Conservation (phyloP, 2,329 filamentous ascomycete species). For the Microascus cirrosus region DNA sequence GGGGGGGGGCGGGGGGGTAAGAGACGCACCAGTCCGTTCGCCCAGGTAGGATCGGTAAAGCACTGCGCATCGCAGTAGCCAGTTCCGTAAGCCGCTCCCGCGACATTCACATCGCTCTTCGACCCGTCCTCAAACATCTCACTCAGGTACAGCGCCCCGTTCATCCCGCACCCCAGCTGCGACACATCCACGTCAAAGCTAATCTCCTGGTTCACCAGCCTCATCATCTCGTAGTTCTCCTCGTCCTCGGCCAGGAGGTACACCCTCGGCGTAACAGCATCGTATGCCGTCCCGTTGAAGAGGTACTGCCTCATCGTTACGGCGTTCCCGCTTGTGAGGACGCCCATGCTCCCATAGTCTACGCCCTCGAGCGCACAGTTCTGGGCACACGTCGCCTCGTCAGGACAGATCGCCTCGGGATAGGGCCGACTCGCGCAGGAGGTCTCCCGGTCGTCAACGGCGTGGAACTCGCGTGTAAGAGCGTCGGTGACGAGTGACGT, state of each 20-base stretch:
- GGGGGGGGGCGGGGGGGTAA: neutral
- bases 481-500: constrained; percentile 45
- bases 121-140: constrained; percentile 49
- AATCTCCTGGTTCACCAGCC: constrained; percentile 50
- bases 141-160: constrained; percentile 54
- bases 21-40: constrained; percentile 31
- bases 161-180: constrained; percentile 53
- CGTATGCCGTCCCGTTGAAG: constrained; percentile 1
- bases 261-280: constrained; percentile 27
- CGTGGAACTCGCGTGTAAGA: constrained; percentile 52
- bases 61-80: constrained; percentile 56
- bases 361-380: constrained; percentile 44
- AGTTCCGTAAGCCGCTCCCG: constrained; percentile 48
- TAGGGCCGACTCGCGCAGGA: constrained; percentile 44
- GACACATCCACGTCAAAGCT: constrained; percentile 57
- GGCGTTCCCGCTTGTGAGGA: constrained; percentile 12
- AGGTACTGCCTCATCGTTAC: constrained; percentile 4
- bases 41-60: constrained; percentile 27
- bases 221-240: constrained; percentile 46
- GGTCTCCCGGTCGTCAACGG: constrained; percentile 32
- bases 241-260: constrained; percentile 46
- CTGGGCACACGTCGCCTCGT: constrained; percentile 28
- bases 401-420: constrained; percentile 26
- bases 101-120: constrained; percentile 37
- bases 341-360: constrained; percentile 43